Percentiles rank a stretch among this genome's conserved stretches.
These are phyloP conservation scores for Trichosanthes cucumerina DNA, from an alignment of 306 rosid species.

Conservation along the genomic window DNA sequence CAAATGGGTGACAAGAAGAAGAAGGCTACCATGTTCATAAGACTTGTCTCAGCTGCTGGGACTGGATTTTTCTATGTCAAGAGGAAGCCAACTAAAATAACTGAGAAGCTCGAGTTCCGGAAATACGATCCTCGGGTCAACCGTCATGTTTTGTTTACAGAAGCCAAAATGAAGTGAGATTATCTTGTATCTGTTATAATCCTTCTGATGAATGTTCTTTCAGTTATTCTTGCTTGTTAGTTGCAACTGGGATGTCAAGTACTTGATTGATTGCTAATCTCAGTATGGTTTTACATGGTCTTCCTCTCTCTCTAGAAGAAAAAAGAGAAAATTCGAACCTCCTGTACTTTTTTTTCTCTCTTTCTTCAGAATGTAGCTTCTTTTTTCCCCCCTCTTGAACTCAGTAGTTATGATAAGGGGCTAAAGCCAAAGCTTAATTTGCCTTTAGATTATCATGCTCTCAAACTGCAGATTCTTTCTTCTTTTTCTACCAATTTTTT, in stretches of 20 bases:
- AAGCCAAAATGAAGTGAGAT: conserved; percentile 89
- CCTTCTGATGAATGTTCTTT: background rate
- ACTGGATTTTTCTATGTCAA: conserved; percentile 94
- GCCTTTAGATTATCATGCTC: too few relatives aligned
- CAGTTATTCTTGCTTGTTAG: background rate
- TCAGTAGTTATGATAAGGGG: background rate
- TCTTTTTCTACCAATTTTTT: too few relatives aligned
- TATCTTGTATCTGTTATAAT: background rate
- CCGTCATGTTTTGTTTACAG: conserved; percentile 83
- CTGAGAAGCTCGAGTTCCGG: conserved; percentile 83
- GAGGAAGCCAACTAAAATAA: conserved; percentile 69
- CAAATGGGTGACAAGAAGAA: conserved; percentile 87
- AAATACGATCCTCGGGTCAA: conserved; percentile 82
- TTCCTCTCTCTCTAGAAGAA: background rate
- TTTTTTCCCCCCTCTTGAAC: background rate
- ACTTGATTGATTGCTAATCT: background rate
- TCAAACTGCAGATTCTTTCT: too few relatives aligned
- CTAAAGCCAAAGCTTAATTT: too few relatives aligned
- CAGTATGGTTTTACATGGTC: background rate
- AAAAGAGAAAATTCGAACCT: too few relatives aligned
- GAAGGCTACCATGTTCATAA: conserved; percentile 71
- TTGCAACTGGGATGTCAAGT: background rate
- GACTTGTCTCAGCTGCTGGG: conserved; percentile 85
- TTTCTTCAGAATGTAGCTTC: background rate
- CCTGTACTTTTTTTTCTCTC: too few relatives aligned